Evolutionary conservation across 148 eudicot genomes (phyloP), one percentile per base, ranked within the genome.

Genomic region (Nepenthes gracilis): DNA sequence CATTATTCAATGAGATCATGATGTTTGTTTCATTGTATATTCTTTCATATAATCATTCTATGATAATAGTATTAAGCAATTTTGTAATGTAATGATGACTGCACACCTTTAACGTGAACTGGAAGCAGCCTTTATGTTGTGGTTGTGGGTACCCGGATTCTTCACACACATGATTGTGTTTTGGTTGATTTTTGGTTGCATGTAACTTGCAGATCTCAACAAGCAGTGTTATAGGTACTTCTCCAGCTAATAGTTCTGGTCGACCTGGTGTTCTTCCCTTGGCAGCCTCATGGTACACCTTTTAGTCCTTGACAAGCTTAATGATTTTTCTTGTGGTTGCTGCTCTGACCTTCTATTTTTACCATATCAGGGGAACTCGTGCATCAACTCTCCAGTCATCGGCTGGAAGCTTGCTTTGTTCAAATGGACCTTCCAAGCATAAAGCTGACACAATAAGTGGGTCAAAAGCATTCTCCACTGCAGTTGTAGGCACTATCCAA

Each of bases 211-310:
- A 92, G 88, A 81, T 73, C 75, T 8, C 78, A 47, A 69, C 72
- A 14, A 76, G 66, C 56, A 73, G 59, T 61, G 54, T 64, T 15
- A 81, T 65, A 81, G 62, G 64, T 65, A 84, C 85, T 49, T 90
- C 92, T 32, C 90, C 90, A 63, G 70, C 79, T 69, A 89, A 81
- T 67, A 89, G 84, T 72, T 77, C 95, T 71, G 85, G 85, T 33
- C 82, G 80, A 67, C 71, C 89, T 64, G 87, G 75, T 59, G 88
- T 74, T 74, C 90, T 94, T 72, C 97, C 99, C 6, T 80, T 90
- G 7, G 93, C 95, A 56, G 96, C 97, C 33, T 89, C 89, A 60
- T 93, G 99, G 99, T 93, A 82, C 49, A 48, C 35, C 33, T 34
- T 52, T 62, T n/a, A 37, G 12, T 36, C 47, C 34, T 10, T 5